Base-by-base conservation (phyloP, 257 asterid species). In the Rehmannia glutinosa region DNA sequence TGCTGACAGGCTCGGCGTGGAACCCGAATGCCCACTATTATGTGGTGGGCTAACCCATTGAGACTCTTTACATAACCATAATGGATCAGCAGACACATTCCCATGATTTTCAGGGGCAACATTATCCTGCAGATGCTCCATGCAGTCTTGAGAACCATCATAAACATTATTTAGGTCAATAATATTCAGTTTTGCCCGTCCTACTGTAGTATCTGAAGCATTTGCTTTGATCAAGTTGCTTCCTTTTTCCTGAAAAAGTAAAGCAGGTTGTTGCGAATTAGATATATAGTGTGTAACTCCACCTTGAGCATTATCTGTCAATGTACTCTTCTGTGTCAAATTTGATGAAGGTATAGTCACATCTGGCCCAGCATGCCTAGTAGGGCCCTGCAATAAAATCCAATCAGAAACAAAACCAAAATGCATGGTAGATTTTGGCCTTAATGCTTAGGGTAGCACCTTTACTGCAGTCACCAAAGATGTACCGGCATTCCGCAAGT, bases 161-260 rank as follows among this genome's bases (percentile, higher is more conserved):
- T 88, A 94, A 46, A 67, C 92, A 74, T 68, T 64, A 79, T 94
- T 94, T 80, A 94, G 75, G 87, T 94, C 99, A 58, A 94, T 78
- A 60, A 74, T 66, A 66, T 70, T 79, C 74, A 84, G 68, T 73
- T 69, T 81, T 9, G 54, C 58, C 82, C 76, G 81, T 54, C 86
- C 83, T 46, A 42, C 51, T 12, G 47, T 39, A 17, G 82, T 56
- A 64, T 73, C 80, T 24, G 72, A 53, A 57, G 82, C 55, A 36
- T 74, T 82, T 77, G 59, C 78, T 68, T 54, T 75, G 64, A 71
- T 15, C 21, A 75, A 69, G 56, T 45, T 67, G 77, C 79, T 77
- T 60, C 68, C 77, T 41, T 80, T 75, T 20, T 66, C 56, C 45
- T 75, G 73, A 71, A 76, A 71, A 15, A 36, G 74, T 51, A 50